These are phyloP conservation scores for Tulasnella sp. DNA, from an alignment of 768 basidiomycete genomes.

Conservation along the genomic window DNA sequence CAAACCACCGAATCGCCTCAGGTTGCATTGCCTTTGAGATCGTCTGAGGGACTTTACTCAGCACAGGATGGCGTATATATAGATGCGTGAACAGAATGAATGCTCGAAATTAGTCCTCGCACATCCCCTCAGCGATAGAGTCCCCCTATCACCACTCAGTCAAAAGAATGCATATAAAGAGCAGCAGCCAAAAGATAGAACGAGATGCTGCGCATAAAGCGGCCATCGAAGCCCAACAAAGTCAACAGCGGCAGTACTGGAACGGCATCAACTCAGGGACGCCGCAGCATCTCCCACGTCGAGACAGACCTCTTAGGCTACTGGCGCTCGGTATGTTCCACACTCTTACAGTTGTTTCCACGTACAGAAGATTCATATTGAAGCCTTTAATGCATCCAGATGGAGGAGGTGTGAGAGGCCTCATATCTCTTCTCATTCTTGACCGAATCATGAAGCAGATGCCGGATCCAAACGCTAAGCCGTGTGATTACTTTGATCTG, in stretches of 20 bases:
- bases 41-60: no score
- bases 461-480: not conserved
- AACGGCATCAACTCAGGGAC: not conserved
- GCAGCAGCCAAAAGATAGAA: no score
- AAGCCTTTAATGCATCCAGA: not conserved
- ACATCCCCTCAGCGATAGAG: no score
- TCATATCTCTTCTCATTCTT: slow-evolving; percentile 1
- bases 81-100: no score
- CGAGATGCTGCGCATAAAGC: not conserved
- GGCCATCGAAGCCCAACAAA: not conserved
- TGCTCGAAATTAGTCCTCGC: no score
- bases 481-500: slow-evolving; percentile 13
- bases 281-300: not conserved
- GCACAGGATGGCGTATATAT: no score
- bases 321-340: not conserved
- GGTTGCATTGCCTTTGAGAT: no score
- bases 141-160: no score
- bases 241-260: not conserved
- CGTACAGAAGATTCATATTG: not conserved
- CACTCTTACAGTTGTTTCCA: not conserved
- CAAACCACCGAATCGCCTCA: no score
- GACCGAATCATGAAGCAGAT: not conserved
- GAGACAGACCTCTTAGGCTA: not conserved
- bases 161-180: no score
- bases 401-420: slow-evolving; percentile 6